Evolutionary conservation across 441 rosid genomes (phyloP).

Genomic region (Flueggea neowawraea): DNA sequence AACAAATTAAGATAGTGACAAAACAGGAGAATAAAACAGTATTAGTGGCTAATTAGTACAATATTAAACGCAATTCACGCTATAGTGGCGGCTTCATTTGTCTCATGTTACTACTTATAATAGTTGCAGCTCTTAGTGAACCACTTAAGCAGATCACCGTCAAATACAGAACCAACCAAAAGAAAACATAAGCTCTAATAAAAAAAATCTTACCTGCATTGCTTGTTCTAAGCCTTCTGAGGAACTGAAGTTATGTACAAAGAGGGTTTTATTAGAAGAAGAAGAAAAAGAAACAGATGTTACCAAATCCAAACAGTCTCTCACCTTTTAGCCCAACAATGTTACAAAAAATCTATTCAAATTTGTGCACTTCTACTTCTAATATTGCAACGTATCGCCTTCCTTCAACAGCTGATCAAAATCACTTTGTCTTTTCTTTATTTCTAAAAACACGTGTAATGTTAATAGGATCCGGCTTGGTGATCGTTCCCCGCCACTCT

Average conservation of each 20-base stretch:
- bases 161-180: background rate
- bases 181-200: background rate
- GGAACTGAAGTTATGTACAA: slow-evolving; percentile 8
- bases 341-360: too few relatives aligned
- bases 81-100: too few relatives aligned
- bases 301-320: too few relatives aligned
- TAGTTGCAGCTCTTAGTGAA: too few relatives aligned
- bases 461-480: slow-evolving; percentile 20
- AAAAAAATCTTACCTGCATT: slow-evolving; percentile 3
- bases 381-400: too few relatives aligned
- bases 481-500: slow-evolving; percentile 8
- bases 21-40: background rate
- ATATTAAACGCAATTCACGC: background rate
- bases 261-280: slow-evolving; percentile 11
- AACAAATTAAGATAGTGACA: background rate
- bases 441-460: background rate
- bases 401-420: too few relatives aligned
- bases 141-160: background rate
- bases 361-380: too few relatives aligned
- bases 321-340: too few relatives aligned
- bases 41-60: background rate
- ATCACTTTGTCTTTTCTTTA: too few relatives aligned
- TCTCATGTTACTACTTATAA: too few relatives aligned
- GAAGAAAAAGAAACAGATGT: slow-evolving; percentile 2
- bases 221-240: slow-evolving; percentile 2